Evolutionary conservation across 148 eudicot genomes (phyloP).

Genomic region (Cornus controversa): DNA sequence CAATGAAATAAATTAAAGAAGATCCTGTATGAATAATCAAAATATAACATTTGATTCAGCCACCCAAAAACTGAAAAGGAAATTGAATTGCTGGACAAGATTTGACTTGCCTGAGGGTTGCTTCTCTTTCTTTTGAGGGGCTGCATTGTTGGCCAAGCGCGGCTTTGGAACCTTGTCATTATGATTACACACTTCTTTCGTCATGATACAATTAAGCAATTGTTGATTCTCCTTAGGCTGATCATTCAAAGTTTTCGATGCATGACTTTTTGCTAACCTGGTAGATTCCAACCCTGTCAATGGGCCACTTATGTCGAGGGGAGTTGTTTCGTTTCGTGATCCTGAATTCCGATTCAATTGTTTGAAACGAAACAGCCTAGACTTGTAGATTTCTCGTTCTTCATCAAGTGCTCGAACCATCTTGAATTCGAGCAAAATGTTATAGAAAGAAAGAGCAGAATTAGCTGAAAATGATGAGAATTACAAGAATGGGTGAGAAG

Average conservation of each 20-base stretch:
- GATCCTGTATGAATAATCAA: no score
- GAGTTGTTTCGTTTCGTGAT: conserved; percentile 31
- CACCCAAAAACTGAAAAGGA: no score
- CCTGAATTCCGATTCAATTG: conserved; percentile 11
- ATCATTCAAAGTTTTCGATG: conserved; percentile 5
- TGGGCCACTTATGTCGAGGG: conserved; percentile 21
- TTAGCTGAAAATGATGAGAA: not conserved
- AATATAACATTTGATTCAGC: no score
- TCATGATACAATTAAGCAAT: not conserved
- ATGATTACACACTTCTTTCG: not conserved
- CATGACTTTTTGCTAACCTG: conserved; percentile 21
- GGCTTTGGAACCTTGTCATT: conserved; percentile 18
- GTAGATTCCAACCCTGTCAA: conserved; percentile 4
- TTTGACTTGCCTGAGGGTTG: conserved; percentile 17
- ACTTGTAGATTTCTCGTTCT: not conserved
- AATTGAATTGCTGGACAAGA: not conserved
- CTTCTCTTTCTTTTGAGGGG: conserved; percentile 4
- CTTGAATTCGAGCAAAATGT: not conserved
- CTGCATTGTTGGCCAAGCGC: no score
- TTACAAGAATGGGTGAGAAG: not conserved
- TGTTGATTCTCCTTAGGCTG: conserved; percentile 11
- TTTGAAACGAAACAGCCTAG: conserved; percentile 13
- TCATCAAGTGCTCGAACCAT: conserved; percentile 14
- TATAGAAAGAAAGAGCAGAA: not conserved
- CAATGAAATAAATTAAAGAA: no score